Conservation (phyloP, 306 rosid species). For the Rubus idaeus region DNA sequence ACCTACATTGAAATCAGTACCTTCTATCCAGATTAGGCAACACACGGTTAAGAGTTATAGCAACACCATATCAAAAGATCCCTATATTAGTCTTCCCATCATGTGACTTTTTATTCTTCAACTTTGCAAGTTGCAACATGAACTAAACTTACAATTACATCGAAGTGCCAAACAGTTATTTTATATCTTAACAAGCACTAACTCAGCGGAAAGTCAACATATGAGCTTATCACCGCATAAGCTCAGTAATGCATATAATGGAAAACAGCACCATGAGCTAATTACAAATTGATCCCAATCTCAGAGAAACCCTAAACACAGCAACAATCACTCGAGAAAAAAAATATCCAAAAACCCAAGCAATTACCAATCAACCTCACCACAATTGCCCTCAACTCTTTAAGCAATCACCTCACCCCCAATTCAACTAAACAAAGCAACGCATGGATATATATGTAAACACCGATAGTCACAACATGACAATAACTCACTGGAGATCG, state of each 20-base stretch:
- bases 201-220: background rate
- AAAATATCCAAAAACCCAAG: background rate
- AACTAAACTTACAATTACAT: background rate
- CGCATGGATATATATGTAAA: background rate
- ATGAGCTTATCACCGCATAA: background rate
- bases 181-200: background rate
- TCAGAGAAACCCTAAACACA: slow-evolving; percentile 26
- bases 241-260: background rate
- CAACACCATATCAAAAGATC: background rate
- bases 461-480: background rate
- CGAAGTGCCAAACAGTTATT: too few relatives aligned
- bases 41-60: background rate
- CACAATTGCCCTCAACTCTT: slow-evolving; percentile 11
- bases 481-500: slow-evolving; percentile 71
- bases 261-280: background rate
- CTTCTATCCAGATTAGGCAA: background rate
- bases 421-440: slow-evolving; percentile 17
- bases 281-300: slow-evolving; percentile 12
- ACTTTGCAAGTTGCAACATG: background rate
- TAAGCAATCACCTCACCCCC: background rate
- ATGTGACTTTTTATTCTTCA: background rate
- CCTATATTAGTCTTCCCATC: background rate
- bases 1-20: too few relatives aligned
- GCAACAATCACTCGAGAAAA: background rate
- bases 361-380: background rate